These are phyloP conservation scores for Ceratocystis smalleyi DNA, from an alignment of 2,329 filamentous ascomycete species.

Conservation along the genomic window DNA sequence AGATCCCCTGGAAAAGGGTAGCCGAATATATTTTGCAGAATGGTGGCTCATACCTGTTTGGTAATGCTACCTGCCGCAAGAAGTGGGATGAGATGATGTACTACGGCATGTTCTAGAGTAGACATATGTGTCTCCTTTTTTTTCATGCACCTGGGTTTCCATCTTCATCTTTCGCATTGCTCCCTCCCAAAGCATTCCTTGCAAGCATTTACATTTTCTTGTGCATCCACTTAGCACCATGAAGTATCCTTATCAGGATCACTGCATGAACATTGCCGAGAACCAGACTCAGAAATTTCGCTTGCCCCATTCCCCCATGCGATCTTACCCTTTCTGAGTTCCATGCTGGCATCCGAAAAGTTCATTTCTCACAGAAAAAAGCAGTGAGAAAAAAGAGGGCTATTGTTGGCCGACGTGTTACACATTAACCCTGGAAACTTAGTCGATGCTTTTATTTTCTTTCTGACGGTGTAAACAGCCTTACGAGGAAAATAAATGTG, in stretches of 20 bases:
- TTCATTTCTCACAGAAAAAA: neutral
- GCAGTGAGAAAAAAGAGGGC: neutral
- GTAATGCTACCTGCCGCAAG: constrained; percentile 42
- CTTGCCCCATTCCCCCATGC: neutral
- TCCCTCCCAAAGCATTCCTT: neutral
- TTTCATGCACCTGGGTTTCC: neutral
- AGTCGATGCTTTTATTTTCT: neutral
- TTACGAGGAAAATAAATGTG: neutral
- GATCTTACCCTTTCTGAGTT: neutral
- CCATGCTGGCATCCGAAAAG: no score
- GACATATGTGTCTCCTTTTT: neutral
- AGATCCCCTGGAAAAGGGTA: constrained; percentile 42
- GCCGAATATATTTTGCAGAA: constrained; percentile 35
- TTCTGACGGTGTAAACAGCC: neutral
- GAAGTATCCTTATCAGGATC: neutral
- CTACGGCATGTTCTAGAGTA: neutral
- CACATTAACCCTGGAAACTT: neutral
- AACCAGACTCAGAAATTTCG: neutral
- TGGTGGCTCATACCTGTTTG: constrained; percentile 44
- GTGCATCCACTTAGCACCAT: neutral
- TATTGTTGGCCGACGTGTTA: neutral
- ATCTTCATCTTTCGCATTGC: neutral
- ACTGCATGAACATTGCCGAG: neutral
- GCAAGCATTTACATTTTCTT: neutral
- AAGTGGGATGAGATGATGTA: constrained; percentile 36